Base-by-base conservation (phyloP, 345 rosid genomes). In the Triadica sebifera region DNA sequence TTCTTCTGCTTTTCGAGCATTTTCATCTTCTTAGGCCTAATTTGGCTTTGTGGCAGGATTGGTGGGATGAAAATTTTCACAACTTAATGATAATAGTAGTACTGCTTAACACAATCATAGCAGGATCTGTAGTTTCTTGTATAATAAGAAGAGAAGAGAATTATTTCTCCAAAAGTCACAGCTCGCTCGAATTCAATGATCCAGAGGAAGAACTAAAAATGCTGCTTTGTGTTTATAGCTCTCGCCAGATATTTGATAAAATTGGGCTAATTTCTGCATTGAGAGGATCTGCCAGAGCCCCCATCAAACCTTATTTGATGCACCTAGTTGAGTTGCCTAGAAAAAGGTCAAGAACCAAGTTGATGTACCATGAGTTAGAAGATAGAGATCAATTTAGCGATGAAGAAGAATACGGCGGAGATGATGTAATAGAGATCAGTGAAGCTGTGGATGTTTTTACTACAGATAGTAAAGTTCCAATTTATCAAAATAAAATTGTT, bases 271-370 rank as follows among this genome's bases (percentile, higher is more conserved):
- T 85, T 43, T 82, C 87, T 6, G 94, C 97, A 53, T 71, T 89
- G n/a, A 67, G 82, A 22, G 91, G 90, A 38, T 80, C 83, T 62
- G 57, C 19, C 39, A 74, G 73, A 4, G 72, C 88, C 1, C 87
- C 86, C 0, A 69, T 89, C 75, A 75, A 80, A 0, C 86, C 98
- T 9, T 86, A 86, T 78, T 70, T 94, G 73, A 85, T 85, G 83
- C 94, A 94, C 78, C 85, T 92, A 16, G 90, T 92, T 55, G 97
- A 93, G 73, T 91, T 92, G 56, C 88, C 91, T 0, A 87, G 81
- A 83, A 90, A 86, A 78, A 83, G 75, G 16, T 81, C 79, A 41
- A 69, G 77, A 7, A 84, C 74, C 38, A 59, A 82, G 17, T 19
- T 86, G 39, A 74, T 89, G 84, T 91, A 94, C 81, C 89, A 90